phyloP scores from a whole-genome alignment of 1,284 basidiomycete species.

The Golubevia sp. region DNA sequence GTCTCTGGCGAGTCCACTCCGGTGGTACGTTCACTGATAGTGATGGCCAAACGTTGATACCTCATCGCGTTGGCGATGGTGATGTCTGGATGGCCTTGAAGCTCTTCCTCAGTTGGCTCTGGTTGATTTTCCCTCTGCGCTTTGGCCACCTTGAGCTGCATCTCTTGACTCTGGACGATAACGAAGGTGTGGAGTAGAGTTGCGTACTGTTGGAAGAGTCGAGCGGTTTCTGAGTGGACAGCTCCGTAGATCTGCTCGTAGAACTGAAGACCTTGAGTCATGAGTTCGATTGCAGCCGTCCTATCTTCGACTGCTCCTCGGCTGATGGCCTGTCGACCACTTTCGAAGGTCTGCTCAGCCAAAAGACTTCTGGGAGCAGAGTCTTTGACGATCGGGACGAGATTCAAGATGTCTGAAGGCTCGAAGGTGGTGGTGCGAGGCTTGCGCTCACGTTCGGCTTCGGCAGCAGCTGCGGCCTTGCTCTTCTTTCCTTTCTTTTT shows the following conservation, averaged over 20 bases:
- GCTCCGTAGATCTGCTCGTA: conserved; percentile 69
- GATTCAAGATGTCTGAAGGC: conserved; percentile 66
- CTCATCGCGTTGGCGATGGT: conserved; percentile 63
- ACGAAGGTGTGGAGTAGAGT: conserved; percentile 63
- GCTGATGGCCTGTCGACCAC: conserved; percentile 65
- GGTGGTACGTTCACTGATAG: conserved; percentile 67
- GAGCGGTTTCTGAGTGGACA: conserved; percentile 67
- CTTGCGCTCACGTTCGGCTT: conserved; percentile 18
- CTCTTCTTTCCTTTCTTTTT: conserved; percentile 33
- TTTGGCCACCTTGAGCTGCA: conserved; percentile 13
- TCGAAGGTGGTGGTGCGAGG: conserved; percentile 63
- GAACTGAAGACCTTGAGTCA: conserved; percentile 67
- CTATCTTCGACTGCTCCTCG: conserved; percentile 59
- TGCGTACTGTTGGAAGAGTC: conserved; percentile 66
- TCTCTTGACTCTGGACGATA: conserved; percentile 15
- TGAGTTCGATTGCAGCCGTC: conserved; percentile 66
- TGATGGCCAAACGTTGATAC: conserved; percentile 67
- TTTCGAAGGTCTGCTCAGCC: conserved; percentile 67
- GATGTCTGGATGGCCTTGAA: conserved; percentile 19
- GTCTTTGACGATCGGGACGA: conserved; percentile 66
- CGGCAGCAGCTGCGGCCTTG: conserved; percentile 9
- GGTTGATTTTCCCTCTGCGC: neutral
- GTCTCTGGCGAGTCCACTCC: conserved; percentile 68
- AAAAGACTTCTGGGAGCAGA: conserved; percentile 65
- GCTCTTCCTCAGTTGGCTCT: conserved; percentile 3